Evolutionary conservation across 768 basidiomycete species (phyloP).

Genomic region (Cystobasidiopsis lactophilus): DNA sequence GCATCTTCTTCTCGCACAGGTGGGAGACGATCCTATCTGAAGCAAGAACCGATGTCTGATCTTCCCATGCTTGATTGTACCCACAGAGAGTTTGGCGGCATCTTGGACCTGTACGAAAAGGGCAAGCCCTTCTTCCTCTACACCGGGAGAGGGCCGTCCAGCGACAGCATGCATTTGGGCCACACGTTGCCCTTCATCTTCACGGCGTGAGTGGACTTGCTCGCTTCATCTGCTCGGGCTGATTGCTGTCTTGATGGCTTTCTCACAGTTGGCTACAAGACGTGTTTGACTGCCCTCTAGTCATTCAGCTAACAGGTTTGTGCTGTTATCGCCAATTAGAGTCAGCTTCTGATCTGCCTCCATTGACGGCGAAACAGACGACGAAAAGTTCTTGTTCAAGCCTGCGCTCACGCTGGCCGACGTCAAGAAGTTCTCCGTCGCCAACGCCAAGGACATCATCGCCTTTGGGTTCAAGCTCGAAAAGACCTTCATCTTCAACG

Average conservation of each 20-base stretch:
- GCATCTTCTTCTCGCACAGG: constrained; percentile 98
- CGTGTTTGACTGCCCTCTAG: constrained; percentile 79
- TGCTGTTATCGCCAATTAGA: background rate
- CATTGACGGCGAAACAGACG: constrained; percentile 42
- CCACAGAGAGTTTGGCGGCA: constrained; percentile 67
- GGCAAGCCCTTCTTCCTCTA: constrained; percentile 95
- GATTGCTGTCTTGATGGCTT: no score
- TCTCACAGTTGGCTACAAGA: constrained; percentile 81
- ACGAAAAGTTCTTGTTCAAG: constrained; percentile 98
- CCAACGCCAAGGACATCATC: constrained; percentile 89
- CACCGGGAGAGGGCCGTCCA: constrained; percentile 88
- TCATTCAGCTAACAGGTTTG: constrained; percentile 80
- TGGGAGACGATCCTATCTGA: constrained; percentile 23
- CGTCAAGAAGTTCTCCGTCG: constrained; percentile 52
- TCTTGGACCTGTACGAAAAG: constrained; percentile 85
- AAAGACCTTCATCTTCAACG: constrained; percentile 91
- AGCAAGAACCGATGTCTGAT: background rate
- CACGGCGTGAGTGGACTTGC: constrained; percentile 47
- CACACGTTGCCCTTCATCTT: constrained; percentile 95
- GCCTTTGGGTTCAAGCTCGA: constrained; percentile 78
- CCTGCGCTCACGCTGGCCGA: constrained; percentile 78
- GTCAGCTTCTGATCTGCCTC: background rate
- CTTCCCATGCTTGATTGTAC: background rate
- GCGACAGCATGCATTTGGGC: constrained; percentile 89
- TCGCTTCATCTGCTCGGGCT: background rate